Evolutionary conservation across 192 early-diverging fungal species (phyloP), one percentile per base, ranked within the genome.

Genomic region (Coemansia sp.): DNA sequence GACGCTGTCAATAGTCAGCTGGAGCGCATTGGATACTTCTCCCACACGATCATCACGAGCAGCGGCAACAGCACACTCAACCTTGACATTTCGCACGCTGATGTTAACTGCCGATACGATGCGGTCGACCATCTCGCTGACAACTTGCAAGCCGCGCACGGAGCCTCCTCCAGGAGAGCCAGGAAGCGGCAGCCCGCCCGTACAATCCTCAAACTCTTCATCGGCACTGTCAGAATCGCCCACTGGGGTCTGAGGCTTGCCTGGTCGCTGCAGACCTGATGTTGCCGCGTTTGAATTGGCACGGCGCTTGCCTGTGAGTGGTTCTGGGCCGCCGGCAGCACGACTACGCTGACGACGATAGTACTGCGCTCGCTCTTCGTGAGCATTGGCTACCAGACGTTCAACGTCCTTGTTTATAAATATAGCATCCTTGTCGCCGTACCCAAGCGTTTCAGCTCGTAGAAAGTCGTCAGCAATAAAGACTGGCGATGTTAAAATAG

Each of bases 381-480:
- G 67, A 0, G 74, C 77, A 42, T 78, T 76, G 17, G 80, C 74
- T 17, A 83, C 66, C 58, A 85, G 62, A 23, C 77, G 72, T 58
- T 85, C 84, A 21, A 85, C 82, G 34, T 84, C 82, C 66, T 79
- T 84, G 66, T 74, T 84, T 17, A 84, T 73, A 53, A 78, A 79
- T 17, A 75, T 23, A 17, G 84, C 86, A 62, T 88, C 89, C 39
- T 91, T 90, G 36, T 87, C 82, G 57, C 89, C 89, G 27, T 85
- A 85, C 21, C 85, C 77, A 45, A 88, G 72, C 27, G 82, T 85
- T 59, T 89, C 89, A 21, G 87, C 83, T 42, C 87, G 85, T 42
- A 97, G 67, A 84, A 97, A 97, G 75, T 94, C 94, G 50, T 89
- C 93, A 9, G 95, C 95, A 64, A 97, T 90, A 68, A 91, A 90